phyloP scores from a whole-genome alignment of 306 rosid genomes.

The Lathyrus oleraceus region DNA sequence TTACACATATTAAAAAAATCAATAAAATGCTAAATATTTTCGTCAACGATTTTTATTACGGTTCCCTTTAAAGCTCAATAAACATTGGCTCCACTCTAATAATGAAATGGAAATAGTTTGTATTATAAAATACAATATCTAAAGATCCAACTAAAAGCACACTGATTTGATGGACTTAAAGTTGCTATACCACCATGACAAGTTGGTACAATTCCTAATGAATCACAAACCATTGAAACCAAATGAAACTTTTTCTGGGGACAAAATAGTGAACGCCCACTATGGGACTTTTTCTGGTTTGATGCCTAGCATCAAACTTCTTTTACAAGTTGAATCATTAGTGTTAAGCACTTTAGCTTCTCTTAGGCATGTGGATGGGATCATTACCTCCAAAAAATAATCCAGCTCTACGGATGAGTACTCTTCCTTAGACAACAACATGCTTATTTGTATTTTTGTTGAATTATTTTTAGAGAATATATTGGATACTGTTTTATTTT shows the following conservation, averaged over 20 bases:
- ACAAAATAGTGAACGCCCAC: slow-evolving; percentile 42
- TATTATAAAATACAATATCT: slow-evolving; percentile 30
- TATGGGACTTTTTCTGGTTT: slow-evolving; percentile 24
- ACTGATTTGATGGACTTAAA: slow-evolving; percentile 53
- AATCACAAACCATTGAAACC: slow-evolving; percentile 22
- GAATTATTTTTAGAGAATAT: too few relatives aligned
- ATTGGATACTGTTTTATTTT: too few relatives aligned
- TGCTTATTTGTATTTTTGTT: too few relatives aligned
- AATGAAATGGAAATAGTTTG: too few relatives aligned
- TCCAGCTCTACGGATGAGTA: neutral
- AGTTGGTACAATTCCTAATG: slow-evolving; percentile 41
- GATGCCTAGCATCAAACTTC: slow-evolving; percentile 23
- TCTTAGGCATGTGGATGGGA: slow-evolving; percentile 6
- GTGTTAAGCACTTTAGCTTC: slow-evolving; percentile 4
- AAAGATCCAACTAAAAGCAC: slow-evolving; percentile 29
- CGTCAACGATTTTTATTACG: too few relatives aligned
- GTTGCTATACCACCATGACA: slow-evolving; percentile 33
- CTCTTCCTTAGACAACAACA: slow-evolving; percentile 24
- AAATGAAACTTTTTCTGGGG: slow-evolving; percentile 35
- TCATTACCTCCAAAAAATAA: neutral
- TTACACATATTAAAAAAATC: too few relatives aligned
- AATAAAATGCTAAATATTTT: too few relatives aligned
- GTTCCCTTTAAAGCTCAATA: too few relatives aligned
- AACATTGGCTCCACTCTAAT: too few relatives aligned
- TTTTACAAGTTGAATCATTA: slow-evolving; percentile 34